Evolutionary conservation across 495 filamentous ascomycete genomes (phyloP), one percentile per base, ranked within the genome.

Genomic region (Trichoderma reesei): DNA sequence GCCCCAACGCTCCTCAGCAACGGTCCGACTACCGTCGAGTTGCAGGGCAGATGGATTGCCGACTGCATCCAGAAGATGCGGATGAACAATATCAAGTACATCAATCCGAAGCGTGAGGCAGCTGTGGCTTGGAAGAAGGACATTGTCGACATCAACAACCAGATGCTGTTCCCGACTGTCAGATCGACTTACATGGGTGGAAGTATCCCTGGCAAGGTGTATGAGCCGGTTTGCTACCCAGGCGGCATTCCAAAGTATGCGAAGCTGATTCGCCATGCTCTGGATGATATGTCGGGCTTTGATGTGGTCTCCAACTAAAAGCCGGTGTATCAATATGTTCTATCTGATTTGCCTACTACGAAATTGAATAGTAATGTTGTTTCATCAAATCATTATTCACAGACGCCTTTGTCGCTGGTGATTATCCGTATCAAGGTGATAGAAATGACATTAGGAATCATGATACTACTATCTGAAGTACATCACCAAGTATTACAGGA

Each of bases 21-120:
- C 66, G 82, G 82, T 5, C 83, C 83, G 0, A 76, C 76, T 0
- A 76, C 70, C 20, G 73, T 82, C 26, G 82, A 85, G 65, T 69
- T 82, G 46, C 78, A 86, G 66, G 80, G 77, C 18, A 70, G 79
- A 20, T 86, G 78, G 79, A 82, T 86, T 63, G 75, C 72, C 41
- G 74, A 78, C 34, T 60, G 61, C 26, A 66, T 66, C 33, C 69
- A 67, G 46, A 72, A 79, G 65, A 74, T 80, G 61, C 67, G 74
- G 62, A 67, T 71, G 18, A 68, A 79, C 41, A 69, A 72, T 9
- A 71, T 85, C 66, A 78, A 73, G 59, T 78, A 77, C 51, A 73
- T 82, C 54, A 74, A 83, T 44, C 69, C 80, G 4, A 80, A 73
- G 10, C 51, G 48, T 3, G 77, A 80, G 64, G 79, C 79, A 1